Evolutionary conservation across 2,329 filamentous ascomycete species (phyloP).

Genomic region (Fusarium sp.): DNA sequence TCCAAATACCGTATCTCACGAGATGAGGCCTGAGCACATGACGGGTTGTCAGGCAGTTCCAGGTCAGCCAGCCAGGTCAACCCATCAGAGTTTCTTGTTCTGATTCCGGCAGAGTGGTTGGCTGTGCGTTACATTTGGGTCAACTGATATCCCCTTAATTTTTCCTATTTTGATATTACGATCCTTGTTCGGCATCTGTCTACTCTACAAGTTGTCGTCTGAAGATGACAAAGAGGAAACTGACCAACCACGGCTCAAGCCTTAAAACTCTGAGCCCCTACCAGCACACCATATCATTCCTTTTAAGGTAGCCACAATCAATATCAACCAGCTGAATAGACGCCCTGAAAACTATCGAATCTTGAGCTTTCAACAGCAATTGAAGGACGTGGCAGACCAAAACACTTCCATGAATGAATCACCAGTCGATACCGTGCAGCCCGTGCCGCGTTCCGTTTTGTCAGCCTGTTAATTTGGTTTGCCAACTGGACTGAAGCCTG

Average conservation of each 20-base stretch:
- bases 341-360: background rate
- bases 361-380: conserved; percentile 10
- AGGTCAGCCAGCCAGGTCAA: conserved; percentile 34
- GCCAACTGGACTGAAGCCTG: conserved; percentile 5
- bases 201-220: conserved; percentile 12
- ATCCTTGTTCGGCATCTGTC: conserved; percentile 19
- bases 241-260: conserved; percentile 24
- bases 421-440: background rate
- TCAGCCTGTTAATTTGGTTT: conserved; percentile 23
- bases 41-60: conserved; percentile 21
- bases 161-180: conserved; percentile 14
- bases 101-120: conserved; percentile 21
- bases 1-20: conserved; percentile 4
- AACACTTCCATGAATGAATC: background rate
- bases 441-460: conserved; percentile 1
- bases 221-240: background rate
- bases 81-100: conserved; percentile 21
- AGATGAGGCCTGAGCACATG: conserved; percentile 24
- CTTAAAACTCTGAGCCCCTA: conserved; percentile 10
- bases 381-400: conserved; percentile 11
- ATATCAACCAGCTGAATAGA: conserved; percentile 22
- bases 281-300: conserved; percentile 33
- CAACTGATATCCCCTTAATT: conserved; percentile 21
- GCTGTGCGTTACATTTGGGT: conserved; percentile 11
- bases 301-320: conserved; percentile 1